Evolutionary conservation across 768 basidiomycete genomes (phyloP).

Genomic region (Leccinum subgranulosum): DNA sequence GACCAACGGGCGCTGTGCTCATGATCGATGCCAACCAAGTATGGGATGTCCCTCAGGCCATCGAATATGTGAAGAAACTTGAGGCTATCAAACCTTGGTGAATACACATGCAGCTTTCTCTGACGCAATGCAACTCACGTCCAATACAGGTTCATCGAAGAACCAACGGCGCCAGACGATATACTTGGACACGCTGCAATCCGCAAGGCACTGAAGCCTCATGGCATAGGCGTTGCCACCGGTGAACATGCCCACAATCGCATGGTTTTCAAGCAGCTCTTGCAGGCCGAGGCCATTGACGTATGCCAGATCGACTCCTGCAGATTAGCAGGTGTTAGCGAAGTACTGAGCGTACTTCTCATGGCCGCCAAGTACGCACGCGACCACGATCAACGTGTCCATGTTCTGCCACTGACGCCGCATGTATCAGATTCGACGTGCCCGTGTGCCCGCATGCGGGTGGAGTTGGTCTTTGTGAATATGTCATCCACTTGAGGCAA

Average conservation of each 20-base stretch:
- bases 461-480: slow-evolving; percentile 93
- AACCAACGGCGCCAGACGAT: slow-evolving; percentile 95
- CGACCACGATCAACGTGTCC: background rate
- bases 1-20: slow-evolving; percentile 88
- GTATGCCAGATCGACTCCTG: slow-evolving; percentile 96
- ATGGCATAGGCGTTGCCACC: slow-evolving; percentile 91
- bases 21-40: slow-evolving; percentile 99
- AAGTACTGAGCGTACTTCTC: slow-evolving; percentile 87
- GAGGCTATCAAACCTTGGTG: slow-evolving; percentile 85
- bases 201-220: slow-evolving; percentile 74
- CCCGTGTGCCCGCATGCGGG: slow-evolving; percentile 95
- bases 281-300: slow-evolving; percentile 91
- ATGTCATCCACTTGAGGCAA: slow-evolving; percentile 82
- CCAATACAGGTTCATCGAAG: slow-evolving; percentile 82
- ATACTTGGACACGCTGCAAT: slow-evolving; percentile 85
- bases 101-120: slow-evolving; percentile 3
- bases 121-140: background rate
- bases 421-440: slow-evolving; percentile 67
- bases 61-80: slow-evolving; percentile 84
- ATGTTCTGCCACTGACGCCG: background rate
- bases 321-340: slow-evolving; percentile 89
- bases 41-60: slow-evolving; percentile 91
- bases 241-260: slow-evolving; percentile 97
- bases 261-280: slow-evolving; percentile 94
- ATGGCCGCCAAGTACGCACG: slow-evolving; percentile 82